phyloP scores from a whole-genome alignment of 1,284 basidiomycete genomes.

The Grifola frondosa region DNA sequence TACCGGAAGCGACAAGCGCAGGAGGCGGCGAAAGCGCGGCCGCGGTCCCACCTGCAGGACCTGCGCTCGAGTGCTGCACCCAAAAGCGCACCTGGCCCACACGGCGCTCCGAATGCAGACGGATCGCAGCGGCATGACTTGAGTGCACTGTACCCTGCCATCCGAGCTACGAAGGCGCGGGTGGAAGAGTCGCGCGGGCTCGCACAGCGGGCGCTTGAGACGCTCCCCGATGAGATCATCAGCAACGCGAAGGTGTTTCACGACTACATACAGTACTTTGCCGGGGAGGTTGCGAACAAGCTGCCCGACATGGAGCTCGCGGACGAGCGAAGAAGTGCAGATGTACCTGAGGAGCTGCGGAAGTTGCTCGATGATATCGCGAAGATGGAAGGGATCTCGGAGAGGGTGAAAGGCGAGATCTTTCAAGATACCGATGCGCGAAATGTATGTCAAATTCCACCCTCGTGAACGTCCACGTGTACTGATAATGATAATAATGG shows the following conservation, averaged over 20 bases:
- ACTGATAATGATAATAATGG: neutral
- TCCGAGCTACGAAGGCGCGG: constrained; percentile 17
- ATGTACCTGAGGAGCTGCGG: constrained; percentile 39
- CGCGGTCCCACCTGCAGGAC: constrained; percentile 4
- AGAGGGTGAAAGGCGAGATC: constrained; percentile 45
- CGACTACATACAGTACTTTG: constrained; percentile 45
- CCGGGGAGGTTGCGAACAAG: too few relatives aligned
- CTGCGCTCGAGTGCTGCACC: neutral
- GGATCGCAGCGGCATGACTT: constrained; percentile 7
- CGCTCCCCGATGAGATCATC: constrained; percentile 49
- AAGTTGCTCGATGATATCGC: constrained; percentile 49
- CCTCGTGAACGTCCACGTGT: neutral
- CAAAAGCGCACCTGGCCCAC: neutral
- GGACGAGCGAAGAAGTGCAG: constrained; percentile 15
- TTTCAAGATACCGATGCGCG: constrained; percentile 48
- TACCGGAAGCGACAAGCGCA: constrained; percentile 35
- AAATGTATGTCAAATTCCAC: constrained; percentile 39
- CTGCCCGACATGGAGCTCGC: too few relatives aligned
- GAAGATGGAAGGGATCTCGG: constrained; percentile 37
- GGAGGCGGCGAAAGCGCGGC: constrained; percentile 10
- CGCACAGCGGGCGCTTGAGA: constrained; percentile 41
- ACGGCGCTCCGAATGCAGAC: constrained; percentile 1
- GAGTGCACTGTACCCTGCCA: constrained; percentile 7
- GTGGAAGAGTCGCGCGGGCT: constrained; percentile 19
- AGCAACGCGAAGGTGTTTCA: constrained; percentile 45